Conservation (phyloP, 148 eudicot genomes). For the Chenopodium formosanum region DNA sequence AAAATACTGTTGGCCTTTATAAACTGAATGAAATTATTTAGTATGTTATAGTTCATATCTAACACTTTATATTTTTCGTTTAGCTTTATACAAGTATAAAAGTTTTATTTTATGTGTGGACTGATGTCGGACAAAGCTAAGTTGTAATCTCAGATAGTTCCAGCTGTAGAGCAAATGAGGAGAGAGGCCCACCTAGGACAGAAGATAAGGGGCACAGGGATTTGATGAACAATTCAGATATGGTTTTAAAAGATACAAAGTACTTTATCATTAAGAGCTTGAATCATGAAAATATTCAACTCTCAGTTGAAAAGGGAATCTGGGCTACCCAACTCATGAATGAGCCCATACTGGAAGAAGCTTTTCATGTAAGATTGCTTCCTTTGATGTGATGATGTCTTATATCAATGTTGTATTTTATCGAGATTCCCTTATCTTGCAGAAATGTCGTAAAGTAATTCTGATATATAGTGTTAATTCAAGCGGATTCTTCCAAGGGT, state of each 20-base stretch:
- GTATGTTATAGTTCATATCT: neutral
- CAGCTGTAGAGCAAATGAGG: conserved; percentile 42
- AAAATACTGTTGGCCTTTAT: neutral
- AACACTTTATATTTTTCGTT: neutral
- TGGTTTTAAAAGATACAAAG: conserved; percentile 41
- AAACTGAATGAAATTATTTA: neutral
- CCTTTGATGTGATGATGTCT: conserved; percentile 3
- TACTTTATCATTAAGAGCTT: conserved; percentile 87
- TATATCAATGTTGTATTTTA: conserved; percentile 17
- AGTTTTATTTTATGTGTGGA: conserved; percentile 11
- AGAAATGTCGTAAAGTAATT: conserved; percentile 70
- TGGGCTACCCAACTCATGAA: conserved; percentile 96
- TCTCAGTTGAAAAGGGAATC: conserved; percentile 68
- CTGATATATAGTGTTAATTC: conserved; percentile 87
- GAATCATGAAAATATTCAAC: conserved; percentile 72
- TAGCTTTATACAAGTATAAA: neutral
- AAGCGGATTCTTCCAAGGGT: conserved; percentile 92
- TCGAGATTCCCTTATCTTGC: conserved; percentile 44
- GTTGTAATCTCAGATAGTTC: conserved; percentile 51
- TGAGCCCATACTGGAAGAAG: conserved; percentile 82
- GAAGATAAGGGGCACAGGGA: conserved; percentile 40
- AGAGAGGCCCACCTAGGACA: conserved; percentile 29
- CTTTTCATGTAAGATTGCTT: conserved; percentile 64
- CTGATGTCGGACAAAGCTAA: conserved; percentile 28
- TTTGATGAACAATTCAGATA: conserved; percentile 35